These are phyloP conservation scores for Herpetospermum pedunculosum DNA, from an alignment of 306 rosid genomes.

Conservation along the genomic window DNA sequence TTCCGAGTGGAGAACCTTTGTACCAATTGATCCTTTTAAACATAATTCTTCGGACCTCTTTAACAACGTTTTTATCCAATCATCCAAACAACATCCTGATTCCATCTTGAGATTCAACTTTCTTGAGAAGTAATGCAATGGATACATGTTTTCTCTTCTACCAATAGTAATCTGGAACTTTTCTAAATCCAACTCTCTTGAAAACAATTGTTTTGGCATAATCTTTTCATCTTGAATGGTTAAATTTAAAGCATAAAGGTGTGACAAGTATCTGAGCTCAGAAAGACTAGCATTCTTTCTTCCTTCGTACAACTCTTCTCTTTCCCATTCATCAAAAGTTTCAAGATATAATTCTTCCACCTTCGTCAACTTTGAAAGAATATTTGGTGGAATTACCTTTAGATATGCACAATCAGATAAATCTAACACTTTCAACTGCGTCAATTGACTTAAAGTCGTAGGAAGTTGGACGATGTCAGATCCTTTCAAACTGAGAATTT, in stretches of 20 bases:
- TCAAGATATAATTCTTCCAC: slow-evolving; percentile 9
- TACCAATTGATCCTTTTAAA: not conserved
- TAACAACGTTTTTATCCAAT: not conserved
- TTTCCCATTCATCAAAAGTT: slow-evolving; percentile 1
- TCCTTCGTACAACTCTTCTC: not conserved
- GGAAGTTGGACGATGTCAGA: not conserved
- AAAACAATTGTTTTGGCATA: not conserved
- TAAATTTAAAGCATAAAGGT: not conserved
- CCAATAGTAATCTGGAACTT: not conserved
- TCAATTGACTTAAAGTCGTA: not conserved
- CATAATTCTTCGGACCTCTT: not conserved
- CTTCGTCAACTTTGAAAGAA: slow-evolving; percentile 8
- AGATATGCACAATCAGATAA: not conserved
- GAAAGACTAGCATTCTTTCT: slow-evolving; percentile 8
- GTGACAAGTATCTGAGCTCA: not conserved
- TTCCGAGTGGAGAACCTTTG: not conserved
- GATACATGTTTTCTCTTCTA: rapidly evolving
- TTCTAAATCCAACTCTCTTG: not conserved
- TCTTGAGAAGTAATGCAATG: not conserved
- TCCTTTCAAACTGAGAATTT: not conserved
- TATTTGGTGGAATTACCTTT: not conserved
- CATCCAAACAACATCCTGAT: not conserved
- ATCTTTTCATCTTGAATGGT: not conserved
- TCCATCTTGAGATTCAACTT: not conserved
- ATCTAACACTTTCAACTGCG: not conserved